Percentiles rank a stretch among this genome's conserved stretches.
Conservation (phyloP, 345 rosid genomes). For the Acer negundo region DNA sequence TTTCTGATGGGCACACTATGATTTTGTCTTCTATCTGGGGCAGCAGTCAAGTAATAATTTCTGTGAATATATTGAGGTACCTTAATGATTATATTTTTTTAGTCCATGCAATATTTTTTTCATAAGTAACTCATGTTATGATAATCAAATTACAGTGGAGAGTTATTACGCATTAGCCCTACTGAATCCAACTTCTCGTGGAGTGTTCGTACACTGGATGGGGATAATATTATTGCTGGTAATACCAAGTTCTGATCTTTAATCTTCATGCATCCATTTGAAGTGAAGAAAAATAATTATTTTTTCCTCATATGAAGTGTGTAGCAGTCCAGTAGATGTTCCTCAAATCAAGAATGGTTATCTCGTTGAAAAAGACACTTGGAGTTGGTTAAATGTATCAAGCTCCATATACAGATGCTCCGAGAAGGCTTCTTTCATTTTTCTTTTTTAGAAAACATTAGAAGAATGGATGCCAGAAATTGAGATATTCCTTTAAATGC, state of each 20-base stretch:
- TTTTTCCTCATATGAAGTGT: constrained; percentile 43
- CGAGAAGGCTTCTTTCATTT: constrained; percentile 48
- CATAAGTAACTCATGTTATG: constrained; percentile 16
- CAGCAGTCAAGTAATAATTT: constrained; percentile 69
- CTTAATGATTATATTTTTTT: not conserved
- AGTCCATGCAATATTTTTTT: not conserved
- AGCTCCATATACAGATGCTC: constrained; percentile 66
- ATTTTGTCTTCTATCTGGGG: constrained; percentile 73
- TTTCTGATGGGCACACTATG: constrained; percentile 84
- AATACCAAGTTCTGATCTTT: constrained; percentile 28
- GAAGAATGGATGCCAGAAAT: not conserved
- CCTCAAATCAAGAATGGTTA: constrained; percentile 77
- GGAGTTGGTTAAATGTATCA: constrained; percentile 72
- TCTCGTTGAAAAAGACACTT: constrained; percentile 44
- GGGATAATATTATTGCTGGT: constrained; percentile 85
- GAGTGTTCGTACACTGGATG: constrained; percentile 65
- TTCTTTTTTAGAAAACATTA: not conserved
- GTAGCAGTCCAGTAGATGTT: constrained; percentile 80
- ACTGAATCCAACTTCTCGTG: constrained; percentile 63
- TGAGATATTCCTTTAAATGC: constrained; percentile 7
- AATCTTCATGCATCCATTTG: not conserved
- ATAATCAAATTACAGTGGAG: constrained; percentile 55
- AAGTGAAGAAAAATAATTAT: constrained; percentile 7
- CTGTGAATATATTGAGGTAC: constrained; percentile 70
- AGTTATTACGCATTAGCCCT: constrained; percentile 67